Percentiles rank a stretch among this genome's conserved stretches.
These are phyloP conservation scores for Diplodia sapinea DNA, from an alignment of 2,329 filamentous ascomycete species.

Conservation along the genomic window DNA sequence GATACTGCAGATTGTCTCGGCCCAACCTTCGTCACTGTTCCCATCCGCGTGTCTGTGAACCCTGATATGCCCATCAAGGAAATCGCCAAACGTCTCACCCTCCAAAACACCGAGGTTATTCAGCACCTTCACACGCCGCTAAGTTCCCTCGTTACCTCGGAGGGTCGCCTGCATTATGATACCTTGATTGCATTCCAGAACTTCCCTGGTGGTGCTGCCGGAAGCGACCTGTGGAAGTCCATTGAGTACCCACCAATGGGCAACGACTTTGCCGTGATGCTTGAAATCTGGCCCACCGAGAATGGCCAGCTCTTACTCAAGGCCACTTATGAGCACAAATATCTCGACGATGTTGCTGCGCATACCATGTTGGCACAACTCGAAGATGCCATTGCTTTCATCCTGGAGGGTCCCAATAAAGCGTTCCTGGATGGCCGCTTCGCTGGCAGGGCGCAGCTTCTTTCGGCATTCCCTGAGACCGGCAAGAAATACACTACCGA, in stretches of 20 bases:
- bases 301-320: conserved; percentile 39
- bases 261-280: conserved; percentile 43
- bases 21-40: conserved; percentile 29
- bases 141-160: conserved; percentile 26
- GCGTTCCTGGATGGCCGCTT: conserved; percentile 35
- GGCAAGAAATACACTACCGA: background rate
- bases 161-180: conserved; percentile 28
- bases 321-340: conserved; percentile 39
- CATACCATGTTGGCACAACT: conserved; percentile 27
- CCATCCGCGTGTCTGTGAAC: conserved; percentile 21
- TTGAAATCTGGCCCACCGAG: conserved; percentile 40
- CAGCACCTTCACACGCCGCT: conserved; percentile 28
- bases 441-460: conserved; percentile 32
- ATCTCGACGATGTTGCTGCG: conserved; percentile 36
- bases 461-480: conserved; percentile 34
- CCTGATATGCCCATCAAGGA: conserved; percentile 2
- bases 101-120: conserved; percentile 25
- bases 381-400: conserved; percentile 30
- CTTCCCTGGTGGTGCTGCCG: conserved; percentile 15
- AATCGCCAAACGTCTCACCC: conserved; percentile 25
- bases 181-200: conserved; percentile 29
- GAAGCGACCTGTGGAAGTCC: conserved; percentile 23
- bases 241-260: conserved; percentile 39
- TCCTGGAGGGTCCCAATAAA: conserved; percentile 37
- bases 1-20: conserved; percentile 29